A percentile compares a stretch with the other conserved stretches of the same genome.
phyloP scores from a whole-genome alignment of 805 yeast genomes.

The Sugiyamaella lignohabitans region DNA sequence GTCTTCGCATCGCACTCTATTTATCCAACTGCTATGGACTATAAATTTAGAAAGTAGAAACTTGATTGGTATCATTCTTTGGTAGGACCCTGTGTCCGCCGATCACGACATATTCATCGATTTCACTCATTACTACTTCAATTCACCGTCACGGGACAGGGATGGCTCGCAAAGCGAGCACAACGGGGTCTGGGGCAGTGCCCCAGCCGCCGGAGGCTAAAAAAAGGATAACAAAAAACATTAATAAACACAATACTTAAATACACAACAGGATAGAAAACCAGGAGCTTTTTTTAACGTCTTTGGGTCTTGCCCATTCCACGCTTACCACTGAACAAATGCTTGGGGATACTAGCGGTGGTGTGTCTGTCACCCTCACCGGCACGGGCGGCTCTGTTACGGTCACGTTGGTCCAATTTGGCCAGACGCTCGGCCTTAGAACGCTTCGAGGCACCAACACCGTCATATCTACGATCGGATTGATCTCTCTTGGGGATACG shows the following conservation, averaged over 20 bases:
- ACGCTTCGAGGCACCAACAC: constrained; percentile 80
- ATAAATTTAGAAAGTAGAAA: too few species aligned
- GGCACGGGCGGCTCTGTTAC: constrained; percentile 84
- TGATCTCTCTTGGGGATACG: constrained; percentile 49
- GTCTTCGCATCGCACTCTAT: too few species aligned
- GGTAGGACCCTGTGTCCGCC: too few species aligned
- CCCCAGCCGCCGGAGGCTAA: too few species aligned
- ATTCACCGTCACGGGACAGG: too few species aligned
- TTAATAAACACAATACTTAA: too few species aligned
- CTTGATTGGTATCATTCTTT: too few species aligned
- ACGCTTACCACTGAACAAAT: constrained; percentile 92
- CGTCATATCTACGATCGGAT: constrained; percentile 67
- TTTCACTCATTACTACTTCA: too few species aligned
- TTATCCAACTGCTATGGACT: too few species aligned
- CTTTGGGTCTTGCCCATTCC: constrained; percentile 89
- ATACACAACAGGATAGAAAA: not conserved
- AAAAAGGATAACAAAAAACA: constrained; percentile 1
- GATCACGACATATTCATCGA: too few species aligned
- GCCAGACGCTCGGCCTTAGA: constrained; percentile 80
- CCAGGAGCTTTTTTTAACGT: constrained; percentile 49
- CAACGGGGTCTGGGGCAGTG: too few species aligned
- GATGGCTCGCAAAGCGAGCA: too few species aligned
- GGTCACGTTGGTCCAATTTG: constrained; percentile 85
- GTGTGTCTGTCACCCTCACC: constrained; percentile 96
- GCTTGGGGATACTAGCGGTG: constrained; percentile 83